Evolutionary conservation across 768 basidiomycete genomes (phyloP), one percentile per base, ranked within the genome.

Genomic region (Austroboletus eburneus): DNA sequence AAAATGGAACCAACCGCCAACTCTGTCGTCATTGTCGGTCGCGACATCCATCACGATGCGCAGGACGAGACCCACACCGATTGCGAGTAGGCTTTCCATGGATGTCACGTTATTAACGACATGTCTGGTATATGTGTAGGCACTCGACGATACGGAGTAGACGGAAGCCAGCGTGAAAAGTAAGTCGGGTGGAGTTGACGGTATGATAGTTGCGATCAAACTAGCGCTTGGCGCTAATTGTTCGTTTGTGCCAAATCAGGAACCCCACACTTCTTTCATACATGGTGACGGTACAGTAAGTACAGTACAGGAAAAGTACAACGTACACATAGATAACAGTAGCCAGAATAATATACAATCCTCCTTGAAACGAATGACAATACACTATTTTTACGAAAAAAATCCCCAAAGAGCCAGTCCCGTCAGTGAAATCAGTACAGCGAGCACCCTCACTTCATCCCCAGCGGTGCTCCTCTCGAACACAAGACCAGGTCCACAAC

Each of bases 51-150:
- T 68, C 47, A 86, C 70, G 46, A 80, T 65, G 44, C 86, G 85
- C 42, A 88, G 66, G 24, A 68, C 74, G 48, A 89, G 78, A 33
- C 87, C 87, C 40, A 79, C 69, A 46, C 70, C 77, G 56, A 88
- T 85, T 60, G 87, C 80, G 63, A 79, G 69, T 35, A 88, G 54
- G 64, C 76, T 80, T 61, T 89, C 87, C 84, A 88, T 87, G 27
- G 63, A 57, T 20, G 61, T 67, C 36, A 56, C 64, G 17, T 58
- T 43, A 27, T 56, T 56, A 39, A 64, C 52, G 30, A 52, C 63
- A 64, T 64, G 23, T 43, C 64, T 51, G 23, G 57, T 56, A n/a
- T 61, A 59, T 14, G 55, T 53, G 52, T 56, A 61, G 20, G 57
- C 53, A 9, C n/a, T n/a, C n/a, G 61, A 59, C 5, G 61, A 43